phyloP scores from a whole-genome alignment of 148 eudicot genomes.

The Nepenthes gracilis region DNA sequence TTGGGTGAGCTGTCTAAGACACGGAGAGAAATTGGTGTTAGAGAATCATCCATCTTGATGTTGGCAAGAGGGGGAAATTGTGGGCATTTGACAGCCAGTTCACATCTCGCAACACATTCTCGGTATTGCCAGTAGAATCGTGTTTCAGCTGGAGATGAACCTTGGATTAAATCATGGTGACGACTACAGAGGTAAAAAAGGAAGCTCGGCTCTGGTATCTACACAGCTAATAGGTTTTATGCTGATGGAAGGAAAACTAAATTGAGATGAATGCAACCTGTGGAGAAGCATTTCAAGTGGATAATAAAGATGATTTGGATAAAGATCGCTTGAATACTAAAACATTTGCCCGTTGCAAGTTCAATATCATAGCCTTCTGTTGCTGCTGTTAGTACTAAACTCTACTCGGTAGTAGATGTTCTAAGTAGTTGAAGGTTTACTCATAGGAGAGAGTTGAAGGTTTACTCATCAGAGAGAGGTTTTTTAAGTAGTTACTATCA shows the following conservation, averaged over 20 bases:
- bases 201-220: conserved; percentile 52
- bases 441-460: conserved; percentile 17
- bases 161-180: conserved; percentile 38
- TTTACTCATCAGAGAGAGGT: too few relatives aligned
- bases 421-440: conserved; percentile 58
- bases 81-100: conserved; percentile 36
- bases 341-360: conserved; percentile 29
- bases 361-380: conserved; percentile 57
- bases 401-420: conserved; percentile 36
- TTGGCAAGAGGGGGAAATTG: conserved; percentile 38
- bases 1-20: conserved; percentile 39
- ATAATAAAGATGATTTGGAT: conserved; percentile 28
- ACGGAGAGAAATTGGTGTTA: conserved; percentile 34
- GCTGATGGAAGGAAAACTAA: conserved; percentile 46
- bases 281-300: conserved; percentile 49
- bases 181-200: conserved; percentile 37
- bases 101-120: conserved; percentile 14
- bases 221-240: conserved; percentile 57
- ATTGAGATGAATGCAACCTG: conserved; percentile 38
- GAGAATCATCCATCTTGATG: conserved; percentile 46
- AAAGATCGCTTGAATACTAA: conserved; percentile 40
- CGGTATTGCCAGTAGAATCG: conserved; percentile 22
- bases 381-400: conserved; percentile 58
- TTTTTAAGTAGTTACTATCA: too few relatives aligned
- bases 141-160: conserved; percentile 30